phyloP scores from a whole-genome alignment of 2,329 filamentous ascomycete genomes.

The Byssothecium circinans region DNA sequence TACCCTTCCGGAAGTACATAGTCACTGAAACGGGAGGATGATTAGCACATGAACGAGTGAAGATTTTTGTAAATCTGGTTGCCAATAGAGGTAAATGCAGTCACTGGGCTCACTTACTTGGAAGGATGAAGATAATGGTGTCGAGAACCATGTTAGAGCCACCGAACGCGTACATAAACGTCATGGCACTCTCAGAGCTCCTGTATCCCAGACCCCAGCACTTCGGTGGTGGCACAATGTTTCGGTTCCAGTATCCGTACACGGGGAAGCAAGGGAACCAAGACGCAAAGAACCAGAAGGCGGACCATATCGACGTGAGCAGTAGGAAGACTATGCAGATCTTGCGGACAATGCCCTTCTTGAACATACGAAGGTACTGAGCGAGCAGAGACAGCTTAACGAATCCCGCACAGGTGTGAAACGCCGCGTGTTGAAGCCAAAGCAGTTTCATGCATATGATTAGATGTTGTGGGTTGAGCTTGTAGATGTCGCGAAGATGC shows the following conservation, averaged over 20 bases:
- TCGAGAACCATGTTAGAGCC: constrained; percentile 37
- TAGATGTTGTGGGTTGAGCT: constrained; percentile 7
- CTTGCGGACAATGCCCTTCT: constrained; percentile 18
- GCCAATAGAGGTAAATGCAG: no score
- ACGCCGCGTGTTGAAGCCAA: constrained; percentile 30
- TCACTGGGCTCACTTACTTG: constrained; percentile 10
- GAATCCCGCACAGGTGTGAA: constrained; percentile 30
- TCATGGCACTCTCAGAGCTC: constrained; percentile 15
- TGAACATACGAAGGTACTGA: constrained; percentile 40
- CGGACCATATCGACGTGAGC: constrained; percentile 25
- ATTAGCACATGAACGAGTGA: no score
- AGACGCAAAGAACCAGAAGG: constrained; percentile 27
- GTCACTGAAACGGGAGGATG: constrained; percentile 8
- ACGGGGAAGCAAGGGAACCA: constrained; percentile 37
- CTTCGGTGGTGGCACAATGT: constrained; percentile 13
- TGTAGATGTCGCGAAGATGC: constrained; percentile 24
- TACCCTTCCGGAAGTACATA: constrained; percentile 24
- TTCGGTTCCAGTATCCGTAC: constrained; percentile 25
- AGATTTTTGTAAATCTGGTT: no score
- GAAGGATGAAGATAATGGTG: constrained; percentile 29
- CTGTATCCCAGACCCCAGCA: constrained; percentile 31
- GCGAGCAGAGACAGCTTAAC: constrained; percentile 40
- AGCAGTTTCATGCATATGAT: constrained; percentile 22
- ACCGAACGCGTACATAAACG: constrained; percentile 24
- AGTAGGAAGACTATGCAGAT: constrained; percentile 18